Base-by-base conservation (phyloP, 345 rosid genomes). In the Garcia nutans region DNA sequence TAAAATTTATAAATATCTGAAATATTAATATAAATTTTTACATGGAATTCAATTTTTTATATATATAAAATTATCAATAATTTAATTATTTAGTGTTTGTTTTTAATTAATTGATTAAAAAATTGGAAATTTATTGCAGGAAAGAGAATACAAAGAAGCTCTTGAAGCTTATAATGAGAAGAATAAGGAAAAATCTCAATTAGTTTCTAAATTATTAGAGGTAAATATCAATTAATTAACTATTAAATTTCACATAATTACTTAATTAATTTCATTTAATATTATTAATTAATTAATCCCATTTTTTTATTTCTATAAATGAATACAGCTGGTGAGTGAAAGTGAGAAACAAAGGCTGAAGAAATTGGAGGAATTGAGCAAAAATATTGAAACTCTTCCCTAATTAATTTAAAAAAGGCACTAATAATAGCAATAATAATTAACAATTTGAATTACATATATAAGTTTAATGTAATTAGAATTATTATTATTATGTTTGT, bases 301-400 rank as follows among this genome's bases (percentile, higher is more conserved):
- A 37, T 2, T 37, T 37, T 37, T 37, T 37, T 37, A 37, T 37
- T 37, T 5, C 41, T 37, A 37, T 37, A 37, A 37, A 37, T 37
- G 5, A 37, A 37, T 37, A 54, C 81, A 93, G 99, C 79, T 96
- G 86, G 93, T 85, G 71, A 74, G 83, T 10, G 96, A 96, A 84
- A 96, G 99, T 58, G 99, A 96, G 88, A 90, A 63, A 49, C 42
- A 83, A 54, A 85, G 99, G 81, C 83, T 90, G 94, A 84, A 86
- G 89, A 96, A 96, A 83, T 94, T 95, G 50, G 99, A 93, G 57
- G 96, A 93, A 77, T 87, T 95, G 84, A 93, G 88, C 91, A 90
- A 82, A 83, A 88, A 79, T 52, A 80, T 89, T 15, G 96, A 93
- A 68, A 65, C 76, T 42, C 85, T 87, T 50, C 37, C 37, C 31